These are phyloP conservation scores for Cladosporium phlei DNA, from an alignment of 2,329 filamentous ascomycete species.

Conservation along the genomic window DNA sequence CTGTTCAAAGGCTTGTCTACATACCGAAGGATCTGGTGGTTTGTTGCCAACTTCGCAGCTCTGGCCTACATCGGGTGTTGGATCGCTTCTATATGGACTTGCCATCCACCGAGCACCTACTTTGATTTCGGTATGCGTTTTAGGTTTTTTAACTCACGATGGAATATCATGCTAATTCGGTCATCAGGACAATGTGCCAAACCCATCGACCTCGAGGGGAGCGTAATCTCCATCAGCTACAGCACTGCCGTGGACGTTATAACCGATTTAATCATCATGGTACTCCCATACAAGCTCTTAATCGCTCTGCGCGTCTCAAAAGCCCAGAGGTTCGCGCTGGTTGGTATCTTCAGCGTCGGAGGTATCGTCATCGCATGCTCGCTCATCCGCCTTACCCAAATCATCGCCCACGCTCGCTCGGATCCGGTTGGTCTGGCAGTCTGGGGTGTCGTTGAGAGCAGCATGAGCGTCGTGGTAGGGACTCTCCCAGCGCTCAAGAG, in stretches of 20 bases:
- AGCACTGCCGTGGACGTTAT: slow-evolving; percentile 10
- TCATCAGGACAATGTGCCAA: slow-evolving; percentile 1
- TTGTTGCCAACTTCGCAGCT: not conserved
- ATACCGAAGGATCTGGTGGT: slow-evolving; percentile 4
- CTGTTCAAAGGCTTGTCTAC: slow-evolving; percentile 1
- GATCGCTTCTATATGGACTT: slow-evolving; percentile 7
- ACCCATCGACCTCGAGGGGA: slow-evolving; percentile 9
- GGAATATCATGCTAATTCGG: too few relatives aligned
- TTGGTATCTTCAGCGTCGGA: slow-evolving; percentile 7
- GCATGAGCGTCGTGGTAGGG: slow-evolving; percentile 10
- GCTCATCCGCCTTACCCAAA: slow-evolving; percentile 2
- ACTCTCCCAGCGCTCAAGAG: slow-evolving; percentile 5
- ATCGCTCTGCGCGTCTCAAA: not conserved
- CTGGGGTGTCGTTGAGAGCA: slow-evolving; percentile 7
- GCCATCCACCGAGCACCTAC: slow-evolving; percentile 7
- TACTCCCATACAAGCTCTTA: slow-evolving; percentile 7
- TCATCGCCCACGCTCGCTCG: slow-evolving; percentile 1
- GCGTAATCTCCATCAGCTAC: slow-evolving; percentile 9
- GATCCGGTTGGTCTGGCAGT: slow-evolving; percentile 7
- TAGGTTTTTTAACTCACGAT: too few relatives aligned
- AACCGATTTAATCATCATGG: slow-evolving; percentile 13
- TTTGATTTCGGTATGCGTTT: slow-evolving; percentile 1
- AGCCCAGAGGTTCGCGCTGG: not conserved
- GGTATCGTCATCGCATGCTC: slow-evolving; percentile 6
- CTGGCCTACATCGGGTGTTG: slow-evolving; percentile 7